Base-by-base conservation (phyloP, 129 eudicot genomes). In the Flaveria bidentis region DNA sequence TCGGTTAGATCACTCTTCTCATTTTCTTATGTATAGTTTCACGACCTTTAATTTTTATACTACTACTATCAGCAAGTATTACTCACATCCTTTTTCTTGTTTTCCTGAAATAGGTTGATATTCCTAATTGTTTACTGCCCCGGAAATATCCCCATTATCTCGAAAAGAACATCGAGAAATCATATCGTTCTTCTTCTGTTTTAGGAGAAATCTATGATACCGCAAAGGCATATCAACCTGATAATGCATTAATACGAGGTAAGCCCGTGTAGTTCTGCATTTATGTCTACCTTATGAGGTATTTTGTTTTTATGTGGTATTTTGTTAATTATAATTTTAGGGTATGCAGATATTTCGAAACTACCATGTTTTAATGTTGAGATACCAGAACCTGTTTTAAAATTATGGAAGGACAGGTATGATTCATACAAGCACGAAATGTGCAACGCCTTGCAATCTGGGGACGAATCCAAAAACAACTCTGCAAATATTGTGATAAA, bases 181-280 rank as follows among this genome's bases (percentile, higher is more conserved):
- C 57, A 16, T 90, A 74, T 62, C 6, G 33, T 7, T 93, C 98
- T 2, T 46, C 81, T 13, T 90, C 98, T 64, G 73, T 93, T 60
- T 73, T 93, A 62, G 98, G 97, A 39, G 18, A 13, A 73, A 93
- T 90, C 28, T 87, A 82, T 75, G 88, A 88, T 60, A 73, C 45
- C 3, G 82, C 68, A 1, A 65, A 78, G 57, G 52, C 22, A 9
- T 66, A 50, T 56, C 63, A 71, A 72, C 9, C 82, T 51, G 81
- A 82, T 58, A 68, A 73, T 39, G 70, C 65, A 33, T 67, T 78
- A 9, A 46, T 53, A 65, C 16, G 50, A 72, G 90, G 96, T 88
- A 47, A 84, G 82, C 22, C 45, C 46, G 20, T 23, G 7, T 42
- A 51, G n/a, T 67, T 76, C 16, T 76, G 61, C 20, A 42, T 2